Evolutionary conservation across 1,284 basidiomycete species (phyloP), one percentile per base, ranked within the genome.

Genomic region (Sporisorium iseilematis-ciliati): DNA sequence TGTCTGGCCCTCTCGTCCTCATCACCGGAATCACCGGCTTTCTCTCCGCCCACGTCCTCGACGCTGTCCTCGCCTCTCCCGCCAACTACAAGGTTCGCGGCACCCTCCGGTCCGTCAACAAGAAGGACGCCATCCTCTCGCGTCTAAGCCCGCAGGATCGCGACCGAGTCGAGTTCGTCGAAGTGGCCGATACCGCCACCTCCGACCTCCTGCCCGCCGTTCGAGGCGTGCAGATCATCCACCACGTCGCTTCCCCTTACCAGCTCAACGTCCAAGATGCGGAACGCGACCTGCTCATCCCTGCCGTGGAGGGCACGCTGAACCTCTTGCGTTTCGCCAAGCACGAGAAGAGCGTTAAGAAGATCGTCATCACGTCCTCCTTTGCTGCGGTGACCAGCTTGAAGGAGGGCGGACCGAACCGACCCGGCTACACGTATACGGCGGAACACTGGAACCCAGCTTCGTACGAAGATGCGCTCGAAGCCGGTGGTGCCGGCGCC

Each of bases 291-390:
- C 75, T 86, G 46, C 78, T 86, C 46, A 68, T 74, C 20, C 85
- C 85, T 0, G 85, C 85, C 11, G 70, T 86, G 35, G 78, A 85
- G 43, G 85, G 85, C 2, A 86, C 84, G 0, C 68, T 85, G 25
- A 77, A 80, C 25, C 63, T 86, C 5, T 65, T 85, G 10, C 65
- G 73, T 6, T 79, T 76, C 26, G 83, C 83, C 11, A 76, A 79
- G 45, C 70, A 79, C 51, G 71, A 69, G 23, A 65, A 64, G 31
- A 69, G 64, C 35, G 79, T 84, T 29, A 75, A 81, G 57, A 69
- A 78, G 46, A 66, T 85, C 29, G 83, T 82, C 45, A 71, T 85
- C 48, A 84, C 83, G 25, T 78, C 75, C 4, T 79, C 79, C 8
- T 80, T 83, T 50, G 82, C 78, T 4, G 83, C 83, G 2, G 76